Percentiles rank a stretch among this genome's conserved stretches.
Evolutionary conservation across 179 eudicot genomes (phyloP).

Genomic region (Drosera spatulata): DNA sequence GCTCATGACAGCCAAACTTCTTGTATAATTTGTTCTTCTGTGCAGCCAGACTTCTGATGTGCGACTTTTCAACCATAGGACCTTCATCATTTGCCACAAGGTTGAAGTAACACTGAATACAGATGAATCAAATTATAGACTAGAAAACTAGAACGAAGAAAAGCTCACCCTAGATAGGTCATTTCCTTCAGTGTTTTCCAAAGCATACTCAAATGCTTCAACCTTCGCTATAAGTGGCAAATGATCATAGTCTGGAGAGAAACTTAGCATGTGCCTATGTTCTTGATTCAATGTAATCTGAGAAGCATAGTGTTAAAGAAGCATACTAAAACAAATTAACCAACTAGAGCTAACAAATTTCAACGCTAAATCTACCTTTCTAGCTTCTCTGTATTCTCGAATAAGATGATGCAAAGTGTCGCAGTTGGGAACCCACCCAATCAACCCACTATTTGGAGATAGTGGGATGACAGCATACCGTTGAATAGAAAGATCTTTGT

Average conservation of each 20-base stretch:
- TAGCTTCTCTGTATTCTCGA: conserved; percentile 92
- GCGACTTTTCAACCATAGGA: conserved; percentile 97
- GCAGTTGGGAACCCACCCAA: conserved; percentile 97
- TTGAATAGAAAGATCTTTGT: conserved; percentile 86
- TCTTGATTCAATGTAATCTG: conserved; percentile 94
- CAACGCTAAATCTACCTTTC: conserved; percentile 48
- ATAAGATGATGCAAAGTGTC: conserved; percentile 97
- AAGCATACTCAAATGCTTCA: conserved; percentile 88
- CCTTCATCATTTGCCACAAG: conserved; percentile 27
- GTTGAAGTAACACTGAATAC: not conserved
- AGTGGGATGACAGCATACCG: conserved; percentile 91
- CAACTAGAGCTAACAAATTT: conserved; percentile 3
- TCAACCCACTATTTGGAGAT: conserved; percentile 96
- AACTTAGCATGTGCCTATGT: conserved; percentile 81
- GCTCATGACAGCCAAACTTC: conserved; percentile 99
- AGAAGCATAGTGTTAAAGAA: conserved; percentile 16
- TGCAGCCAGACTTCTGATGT: conserved; percentile 96
- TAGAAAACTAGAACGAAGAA: not conserved
- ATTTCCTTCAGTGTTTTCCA: conserved; percentile 89
- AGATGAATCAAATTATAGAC: not conserved
- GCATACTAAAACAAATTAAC: not conserved
- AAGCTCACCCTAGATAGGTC: conserved; percentile 71
- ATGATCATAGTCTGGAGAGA: conserved; percentile 91
- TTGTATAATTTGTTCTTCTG: conserved; percentile 94
- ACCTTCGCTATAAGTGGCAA: conserved; percentile 93